phyloP scores from a whole-genome alignment of 2,329 filamentous ascomycete species.

The Sporothrix mexicana region DNA sequence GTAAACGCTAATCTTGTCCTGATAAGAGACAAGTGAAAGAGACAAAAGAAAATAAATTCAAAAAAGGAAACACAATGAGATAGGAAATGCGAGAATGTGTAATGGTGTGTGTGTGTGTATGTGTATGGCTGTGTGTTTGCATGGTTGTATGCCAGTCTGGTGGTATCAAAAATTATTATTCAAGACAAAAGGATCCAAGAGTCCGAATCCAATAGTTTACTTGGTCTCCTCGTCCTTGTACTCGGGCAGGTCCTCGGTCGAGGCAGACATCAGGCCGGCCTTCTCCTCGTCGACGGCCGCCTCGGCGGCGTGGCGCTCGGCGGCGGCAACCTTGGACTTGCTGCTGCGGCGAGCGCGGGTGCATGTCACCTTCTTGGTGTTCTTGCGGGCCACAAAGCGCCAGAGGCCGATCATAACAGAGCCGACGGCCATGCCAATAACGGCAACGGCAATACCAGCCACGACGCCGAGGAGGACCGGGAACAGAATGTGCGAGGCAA shows the following conservation, averaged over 20 bases:
- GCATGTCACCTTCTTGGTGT: slow-evolving; percentile 40
- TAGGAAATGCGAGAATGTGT: not conserved
- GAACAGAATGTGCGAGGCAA: slow-evolving; percentile 67
- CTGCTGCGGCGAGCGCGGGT: slow-evolving; percentile 35
- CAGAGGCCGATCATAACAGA: slow-evolving; percentile 65
- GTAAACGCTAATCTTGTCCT: slow-evolving; percentile 16
- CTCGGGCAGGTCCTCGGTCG: slow-evolving; percentile 31
- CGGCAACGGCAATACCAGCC: slow-evolving; percentile 69
- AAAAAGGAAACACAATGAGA: slow-evolving; percentile 11
- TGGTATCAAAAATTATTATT: not conserved
- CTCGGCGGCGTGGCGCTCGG: slow-evolving; percentile 43
- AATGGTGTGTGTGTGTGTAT: not conserved
- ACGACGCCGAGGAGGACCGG: slow-evolving; percentile 71
- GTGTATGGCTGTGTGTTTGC: no score
- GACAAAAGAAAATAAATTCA: not conserved
- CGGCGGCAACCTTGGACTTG: slow-evolving; percentile 47
- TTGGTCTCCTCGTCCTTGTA: slow-evolving; percentile 41
- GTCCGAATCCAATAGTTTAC: not conserved
- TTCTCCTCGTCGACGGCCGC: slow-evolving; percentile 54
- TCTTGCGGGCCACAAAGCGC: slow-evolving; percentile 51
- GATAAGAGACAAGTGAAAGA: not conserved
- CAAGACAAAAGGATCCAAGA: not conserved
- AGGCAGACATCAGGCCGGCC: slow-evolving; percentile 51
- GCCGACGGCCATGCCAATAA: slow-evolving; percentile 70
- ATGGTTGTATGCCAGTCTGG: no score